These are phyloP conservation scores for Persicaria maculosa DNA, from an alignment of 148 eudicot genomes.

Conservation along the genomic window DNA sequence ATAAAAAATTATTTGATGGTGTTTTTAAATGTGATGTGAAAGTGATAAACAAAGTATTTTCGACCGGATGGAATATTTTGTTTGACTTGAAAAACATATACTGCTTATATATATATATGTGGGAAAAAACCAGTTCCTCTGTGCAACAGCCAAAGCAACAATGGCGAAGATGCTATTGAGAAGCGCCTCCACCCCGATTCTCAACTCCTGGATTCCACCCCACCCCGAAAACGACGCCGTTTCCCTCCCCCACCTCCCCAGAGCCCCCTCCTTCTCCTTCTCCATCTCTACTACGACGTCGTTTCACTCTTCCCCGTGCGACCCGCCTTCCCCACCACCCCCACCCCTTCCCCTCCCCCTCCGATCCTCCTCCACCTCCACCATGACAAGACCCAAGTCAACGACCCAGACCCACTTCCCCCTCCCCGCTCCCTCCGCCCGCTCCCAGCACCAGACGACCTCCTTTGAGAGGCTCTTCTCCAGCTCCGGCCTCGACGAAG, in stretches of 20 bases:
- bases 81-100: too few relatives aligned
- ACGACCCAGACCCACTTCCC: not conserved
- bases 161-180: not conserved
- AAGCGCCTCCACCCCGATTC: constrained; percentile 1
- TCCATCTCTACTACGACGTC: not conserved
- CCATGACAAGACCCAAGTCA: not conserved
- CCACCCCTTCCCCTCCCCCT: not conserved
- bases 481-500: not conserved
- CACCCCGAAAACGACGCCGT: constrained; percentile 6
- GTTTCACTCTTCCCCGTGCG: not conserved
- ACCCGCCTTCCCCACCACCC: not conserved
- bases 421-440: not conserved
- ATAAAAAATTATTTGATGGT: too few relatives aligned
- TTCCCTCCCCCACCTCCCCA: not conserved
- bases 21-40: too few relatives aligned
- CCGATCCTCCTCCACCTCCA: not conserved
- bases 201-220: not conserved
- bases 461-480: not conserved
- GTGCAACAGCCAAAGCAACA: not conserved
- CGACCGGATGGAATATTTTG: too few relatives aligned
- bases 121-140: too few relatives aligned
- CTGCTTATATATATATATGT: too few relatives aligned
- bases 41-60: too few relatives aligned
- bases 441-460: not conserved
- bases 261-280: not conserved